Percentiles rank a stretch among this genome's conserved stretches.
Evolutionary conservation across 441 rosid genomes (phyloP).

Genomic region (Gossypium laxum): DNA sequence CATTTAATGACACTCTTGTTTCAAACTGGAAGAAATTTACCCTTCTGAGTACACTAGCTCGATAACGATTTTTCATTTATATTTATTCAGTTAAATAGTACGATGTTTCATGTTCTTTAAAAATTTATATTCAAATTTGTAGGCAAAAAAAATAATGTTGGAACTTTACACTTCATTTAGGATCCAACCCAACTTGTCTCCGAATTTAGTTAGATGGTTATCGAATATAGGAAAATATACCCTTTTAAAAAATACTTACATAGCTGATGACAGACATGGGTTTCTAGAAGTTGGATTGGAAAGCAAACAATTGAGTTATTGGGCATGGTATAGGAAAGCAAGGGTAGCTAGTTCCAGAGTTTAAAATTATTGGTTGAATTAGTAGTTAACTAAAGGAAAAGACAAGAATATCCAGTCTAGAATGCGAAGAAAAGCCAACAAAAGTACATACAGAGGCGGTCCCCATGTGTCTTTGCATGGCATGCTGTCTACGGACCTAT

Average conservation of each 20-base stretch:
- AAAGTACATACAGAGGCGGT: constrained; percentile 18
- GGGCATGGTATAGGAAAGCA: too few relatives aligned
- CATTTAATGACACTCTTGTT: not conserved
- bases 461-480: constrained; percentile 14
- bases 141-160: rapidly evolving
- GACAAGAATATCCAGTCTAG: constrained; percentile 18
- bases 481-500: constrained; percentile 11
- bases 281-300: not conserved
- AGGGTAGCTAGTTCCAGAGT: not conserved
- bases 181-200: too few relatives aligned
- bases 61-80: too few relatives aligned
- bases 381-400: too few relatives aligned
- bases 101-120: too few relatives aligned
- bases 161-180: too few relatives aligned
- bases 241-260: not conserved
- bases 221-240: too few relatives aligned
- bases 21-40: not conserved
- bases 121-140: too few relatives aligned
- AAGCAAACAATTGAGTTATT: not conserved
- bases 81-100: too few relatives aligned
- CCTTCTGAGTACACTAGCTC: not conserved
- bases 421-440: constrained; percentile 15
- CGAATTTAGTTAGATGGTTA: too few relatives aligned
- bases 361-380: not conserved
- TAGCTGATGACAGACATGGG: not conserved